Percentiles rank a stretch among this genome's conserved stretches.
These are phyloP conservation scores for Kazachstania taianensis DNA, from an alignment of 805 yeast genomes.

Conservation along the genomic window DNA sequence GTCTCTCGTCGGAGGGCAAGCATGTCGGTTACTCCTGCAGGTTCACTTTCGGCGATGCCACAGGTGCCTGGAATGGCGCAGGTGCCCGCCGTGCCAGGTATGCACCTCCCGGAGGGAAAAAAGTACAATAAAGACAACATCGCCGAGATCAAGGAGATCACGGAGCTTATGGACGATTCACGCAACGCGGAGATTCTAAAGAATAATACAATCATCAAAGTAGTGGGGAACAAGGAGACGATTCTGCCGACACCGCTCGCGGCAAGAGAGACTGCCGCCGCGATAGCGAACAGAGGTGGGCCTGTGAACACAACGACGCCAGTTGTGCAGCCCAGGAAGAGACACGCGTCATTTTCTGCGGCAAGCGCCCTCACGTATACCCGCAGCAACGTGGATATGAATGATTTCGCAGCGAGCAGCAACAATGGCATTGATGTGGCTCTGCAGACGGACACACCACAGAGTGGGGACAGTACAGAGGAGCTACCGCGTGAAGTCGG, in stretches of 20 bases:
- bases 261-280: slow-evolving; percentile 5
- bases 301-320: background rate
- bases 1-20: no score
- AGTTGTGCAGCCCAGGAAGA: slow-evolving; percentile 10
- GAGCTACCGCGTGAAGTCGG: slow-evolving; percentile 56
- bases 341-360: slow-evolving; percentile 35
- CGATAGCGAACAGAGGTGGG: background rate
- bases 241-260: slow-evolving; percentile 30
- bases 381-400: background rate
- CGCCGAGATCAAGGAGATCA: no score
- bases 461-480: slow-evolving; percentile 37
- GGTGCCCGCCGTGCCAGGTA: no score
- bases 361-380: slow-evolving; percentile 30
- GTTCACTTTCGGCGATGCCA: no score
- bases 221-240: slow-evolving; percentile 32
- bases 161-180: background rate
- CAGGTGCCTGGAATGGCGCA: no score
- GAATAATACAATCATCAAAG: slow-evolving; percentile 26
- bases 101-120: no score
- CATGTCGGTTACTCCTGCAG: no score
- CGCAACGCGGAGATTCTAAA: background rate
- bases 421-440: no score
- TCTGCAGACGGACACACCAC: no score
- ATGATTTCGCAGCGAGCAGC: no score
- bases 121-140: background rate